Conservation (phyloP, 345 rosid species). For the Moricandia moricandioides region DNA sequence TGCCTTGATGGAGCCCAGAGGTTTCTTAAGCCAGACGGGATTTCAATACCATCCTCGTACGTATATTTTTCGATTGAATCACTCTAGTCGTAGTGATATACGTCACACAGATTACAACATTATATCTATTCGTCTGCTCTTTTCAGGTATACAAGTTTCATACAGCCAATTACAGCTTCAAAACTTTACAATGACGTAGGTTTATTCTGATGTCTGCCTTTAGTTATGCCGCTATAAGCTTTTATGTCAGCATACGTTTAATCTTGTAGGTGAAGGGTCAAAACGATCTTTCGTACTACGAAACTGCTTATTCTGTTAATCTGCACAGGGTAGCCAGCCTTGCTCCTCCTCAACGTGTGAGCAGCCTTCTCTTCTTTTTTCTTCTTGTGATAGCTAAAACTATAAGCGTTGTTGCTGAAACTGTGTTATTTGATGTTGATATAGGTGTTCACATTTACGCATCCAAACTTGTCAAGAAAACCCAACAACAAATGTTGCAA, state of each 20-base stretch:
- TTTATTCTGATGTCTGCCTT: background rate
- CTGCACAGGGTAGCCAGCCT: background rate
- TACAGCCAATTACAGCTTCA: conserved; percentile 1
- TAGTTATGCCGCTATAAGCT: background rate
- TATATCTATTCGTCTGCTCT: background rate
- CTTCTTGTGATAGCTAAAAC: background rate
- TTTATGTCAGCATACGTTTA: background rate
- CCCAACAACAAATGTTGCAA: background rate
- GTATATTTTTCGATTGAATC: background rate
- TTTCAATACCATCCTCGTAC: background rate
- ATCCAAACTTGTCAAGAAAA: background rate
- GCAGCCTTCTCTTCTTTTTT: background rate
- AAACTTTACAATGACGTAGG: background rate
- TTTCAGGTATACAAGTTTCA: background rate
- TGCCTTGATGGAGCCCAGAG: background rate
- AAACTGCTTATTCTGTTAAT: background rate
- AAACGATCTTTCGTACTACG: background rate
- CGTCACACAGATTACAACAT: background rate
- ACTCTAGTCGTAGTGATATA: background rate
- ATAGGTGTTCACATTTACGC: background rate
- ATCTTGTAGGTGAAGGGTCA: background rate
- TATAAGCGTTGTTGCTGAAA: background rate
- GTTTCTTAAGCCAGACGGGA: background rate
- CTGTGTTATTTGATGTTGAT: background rate
- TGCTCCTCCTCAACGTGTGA: background rate